phyloP scores from a whole-genome alignment of 305 asterid species.

The Coffea humblotiana region DNA sequence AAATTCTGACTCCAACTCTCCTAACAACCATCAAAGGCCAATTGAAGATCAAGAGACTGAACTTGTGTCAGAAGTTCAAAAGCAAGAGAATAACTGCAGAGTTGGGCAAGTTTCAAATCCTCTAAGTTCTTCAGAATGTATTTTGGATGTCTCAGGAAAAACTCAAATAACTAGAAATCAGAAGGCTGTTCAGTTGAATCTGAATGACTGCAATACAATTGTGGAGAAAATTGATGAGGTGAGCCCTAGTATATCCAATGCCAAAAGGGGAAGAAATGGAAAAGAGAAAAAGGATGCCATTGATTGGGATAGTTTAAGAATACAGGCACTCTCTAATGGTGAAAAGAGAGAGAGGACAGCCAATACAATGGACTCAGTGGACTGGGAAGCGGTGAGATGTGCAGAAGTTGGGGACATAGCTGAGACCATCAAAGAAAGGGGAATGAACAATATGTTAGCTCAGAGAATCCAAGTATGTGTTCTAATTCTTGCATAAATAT shows the following conservation, averaged over 20 bases:
- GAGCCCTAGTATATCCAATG: constrained; percentile 29
- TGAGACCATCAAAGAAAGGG: constrained; percentile 80
- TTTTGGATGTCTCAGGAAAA: constrained; percentile 50
- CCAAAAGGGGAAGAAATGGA: constrained; percentile 43
- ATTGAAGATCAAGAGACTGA: constrained; percentile 26
- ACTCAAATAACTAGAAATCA: constrained; percentile 39
- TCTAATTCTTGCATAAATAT: constrained; percentile 15
- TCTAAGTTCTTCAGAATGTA: constrained; percentile 33
- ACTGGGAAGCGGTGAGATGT: constrained; percentile 91
- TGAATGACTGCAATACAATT: constrained; percentile 27
- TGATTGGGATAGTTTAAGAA: constrained; percentile 84
- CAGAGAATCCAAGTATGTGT: constrained; percentile 81
- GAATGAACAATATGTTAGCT: constrained; percentile 95
- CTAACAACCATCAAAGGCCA: constrained; percentile 32
- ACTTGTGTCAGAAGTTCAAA: constrained; percentile 30
- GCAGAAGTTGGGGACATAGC: constrained; percentile 89
- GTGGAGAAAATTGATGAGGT: constrained; percentile 37
- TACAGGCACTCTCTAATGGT: constrained; percentile 45
- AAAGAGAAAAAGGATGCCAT: constrained; percentile 58
- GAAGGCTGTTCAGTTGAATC: constrained; percentile 48
- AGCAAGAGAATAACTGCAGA: constrained; percentile 33
- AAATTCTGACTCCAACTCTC: constrained; percentile 27
- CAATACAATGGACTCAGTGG: constrained; percentile 77
- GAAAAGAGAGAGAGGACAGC: constrained; percentile 54
- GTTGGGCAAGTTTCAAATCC: constrained; percentile 38